phyloP scores from a whole-genome alignment of 352 stramenopile species.

The Globisporangium heterothallicum region DNA sequence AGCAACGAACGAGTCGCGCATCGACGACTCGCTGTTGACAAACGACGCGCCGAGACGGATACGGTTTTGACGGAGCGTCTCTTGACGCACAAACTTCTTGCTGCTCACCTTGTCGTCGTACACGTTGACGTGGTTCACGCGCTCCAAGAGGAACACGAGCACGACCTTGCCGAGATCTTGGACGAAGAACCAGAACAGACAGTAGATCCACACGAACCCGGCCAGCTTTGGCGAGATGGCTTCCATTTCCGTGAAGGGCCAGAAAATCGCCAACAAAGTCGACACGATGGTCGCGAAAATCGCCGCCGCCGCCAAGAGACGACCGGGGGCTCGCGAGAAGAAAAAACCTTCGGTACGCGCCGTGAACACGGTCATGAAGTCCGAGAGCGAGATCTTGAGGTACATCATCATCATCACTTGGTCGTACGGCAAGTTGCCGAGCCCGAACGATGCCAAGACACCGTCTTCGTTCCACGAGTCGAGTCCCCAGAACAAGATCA shows the following conservation, averaged over 20 bases:
- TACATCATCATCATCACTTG: conserved; percentile 92
- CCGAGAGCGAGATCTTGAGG: conserved; percentile 92
- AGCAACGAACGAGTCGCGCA: conserved; percentile 75
- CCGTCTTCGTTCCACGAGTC: conserved; percentile 78
- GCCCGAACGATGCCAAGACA: conserved; percentile 45
- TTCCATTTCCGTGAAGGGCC: conserved; percentile 76
- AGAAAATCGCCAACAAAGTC: conserved; percentile 81
- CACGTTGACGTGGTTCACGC: conserved; percentile 47
- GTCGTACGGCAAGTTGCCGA: conserved; percentile 78
- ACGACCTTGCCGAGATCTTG: conserved; percentile 81
- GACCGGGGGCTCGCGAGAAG: conserved; percentile 64
- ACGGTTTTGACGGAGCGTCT: conserved; percentile 72
- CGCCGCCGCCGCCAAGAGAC: conserved; percentile 66
- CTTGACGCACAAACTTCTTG: conserved; percentile 53
- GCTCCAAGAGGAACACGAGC: conserved; percentile 56
- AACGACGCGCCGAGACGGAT: conserved; percentile 69
- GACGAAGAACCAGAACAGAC: conserved; percentile 81
- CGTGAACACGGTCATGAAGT: conserved; percentile 92
- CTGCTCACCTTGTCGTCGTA: conserved; percentile 51
- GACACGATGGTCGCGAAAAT: conserved; percentile 74
- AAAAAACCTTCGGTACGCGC: conserved; percentile 82
- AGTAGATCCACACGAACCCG: conserved; percentile 88
- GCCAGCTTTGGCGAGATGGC: conserved; percentile 68
- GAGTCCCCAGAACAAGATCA: conserved; percentile 82
- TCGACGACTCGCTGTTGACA: conserved; percentile 54